A percentile compares a stretch with the other conserved stretches of the same genome.
phyloP scores from a whole-genome alignment of 345 rosid species.

The Arabis hirsuta region DNA sequence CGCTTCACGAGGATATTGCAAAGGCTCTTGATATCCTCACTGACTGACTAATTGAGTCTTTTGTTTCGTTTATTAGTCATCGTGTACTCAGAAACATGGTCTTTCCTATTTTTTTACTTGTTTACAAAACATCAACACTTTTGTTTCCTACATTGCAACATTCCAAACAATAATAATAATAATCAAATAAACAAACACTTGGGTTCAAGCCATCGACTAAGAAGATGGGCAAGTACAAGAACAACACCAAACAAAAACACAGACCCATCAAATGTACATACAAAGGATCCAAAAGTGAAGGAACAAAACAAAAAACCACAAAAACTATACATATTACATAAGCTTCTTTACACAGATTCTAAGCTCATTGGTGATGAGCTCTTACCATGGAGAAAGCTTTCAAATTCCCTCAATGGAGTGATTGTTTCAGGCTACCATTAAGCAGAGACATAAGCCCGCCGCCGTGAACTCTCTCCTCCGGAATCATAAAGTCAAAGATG shows the following conservation, averaged over 20 bases:
- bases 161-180: conserved; percentile 35
- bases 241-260: conserved; percentile 31
- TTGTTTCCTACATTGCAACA: conserved; percentile 16
- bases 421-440: conserved; percentile 68
- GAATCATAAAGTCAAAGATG: conserved; percentile 60
- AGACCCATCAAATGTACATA: conserved; percentile 39
- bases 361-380: conserved; percentile 18
- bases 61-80: too few species aligned
- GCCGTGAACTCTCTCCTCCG: conserved; percentile 98
- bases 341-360: conserved; percentile 37
- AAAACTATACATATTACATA: conserved; percentile 42
- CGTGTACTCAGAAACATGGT: too few species aligned
- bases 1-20: too few species aligned
- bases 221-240: conserved; percentile 17
- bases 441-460: conserved; percentile 90
- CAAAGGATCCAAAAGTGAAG: conserved; percentile 22
- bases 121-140: not conserved
- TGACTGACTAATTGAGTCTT: too few species aligned
- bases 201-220: conserved; percentile 35
- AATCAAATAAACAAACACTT: conserved; percentile 33
- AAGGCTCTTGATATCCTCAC: too few species aligned
- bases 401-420: conserved; percentile 60
- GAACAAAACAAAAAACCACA: not conserved
- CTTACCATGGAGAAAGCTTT: conserved; percentile 38
- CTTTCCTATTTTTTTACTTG: too few species aligned